These are phyloP conservation scores for Mycena polygramma DNA, from an alignment of 768 basidiomycete genomes.

Conservation along the genomic window DNA sequence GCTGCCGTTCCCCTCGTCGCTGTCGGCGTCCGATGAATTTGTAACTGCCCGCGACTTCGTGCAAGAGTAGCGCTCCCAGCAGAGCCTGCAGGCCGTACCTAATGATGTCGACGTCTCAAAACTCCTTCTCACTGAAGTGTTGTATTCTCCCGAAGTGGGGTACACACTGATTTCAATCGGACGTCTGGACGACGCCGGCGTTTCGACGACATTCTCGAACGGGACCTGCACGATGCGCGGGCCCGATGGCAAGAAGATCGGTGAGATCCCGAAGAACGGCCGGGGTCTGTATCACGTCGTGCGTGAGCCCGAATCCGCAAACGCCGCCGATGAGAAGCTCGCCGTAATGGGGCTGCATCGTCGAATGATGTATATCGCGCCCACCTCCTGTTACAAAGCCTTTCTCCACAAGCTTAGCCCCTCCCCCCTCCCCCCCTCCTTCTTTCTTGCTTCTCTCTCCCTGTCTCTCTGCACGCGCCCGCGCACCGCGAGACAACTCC, in stretches of 20 bases:
- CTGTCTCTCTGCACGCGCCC: no score
- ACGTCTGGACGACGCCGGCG: constrained; percentile 50
- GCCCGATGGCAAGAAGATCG: constrained; percentile 29
- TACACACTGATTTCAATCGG: constrained; percentile 55
- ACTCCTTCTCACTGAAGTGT: constrained; percentile 48
- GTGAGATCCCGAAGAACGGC: constrained; percentile 7
- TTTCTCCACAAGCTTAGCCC: no score
- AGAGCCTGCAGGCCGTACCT: no score
- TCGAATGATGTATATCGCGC: constrained; percentile 48
- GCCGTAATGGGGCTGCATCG: constrained; percentile 43
- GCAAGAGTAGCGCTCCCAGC: no score
- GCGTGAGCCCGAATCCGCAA: constrained; percentile 32
- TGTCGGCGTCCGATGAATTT: no score
- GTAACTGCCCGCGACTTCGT: no score
- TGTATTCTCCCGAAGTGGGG: constrained; percentile 53
- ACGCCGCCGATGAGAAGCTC: constrained; percentile 34
- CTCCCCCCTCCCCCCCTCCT: no score
- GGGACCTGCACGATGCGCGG: constrained; percentile 36
- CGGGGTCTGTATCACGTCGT: constrained; percentile 24
- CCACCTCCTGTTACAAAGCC: no score
- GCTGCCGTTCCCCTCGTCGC: no score
- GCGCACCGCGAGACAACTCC: no score
- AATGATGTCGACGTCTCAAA: constrained; percentile 45
- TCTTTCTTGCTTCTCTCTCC: no score
- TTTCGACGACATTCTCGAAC: constrained; percentile 41